A percentile compares a stretch with the other conserved stretches of the same genome.
Conservation (phyloP, 1,284 basidiomycete species). For the Pascua sp. region DNA sequence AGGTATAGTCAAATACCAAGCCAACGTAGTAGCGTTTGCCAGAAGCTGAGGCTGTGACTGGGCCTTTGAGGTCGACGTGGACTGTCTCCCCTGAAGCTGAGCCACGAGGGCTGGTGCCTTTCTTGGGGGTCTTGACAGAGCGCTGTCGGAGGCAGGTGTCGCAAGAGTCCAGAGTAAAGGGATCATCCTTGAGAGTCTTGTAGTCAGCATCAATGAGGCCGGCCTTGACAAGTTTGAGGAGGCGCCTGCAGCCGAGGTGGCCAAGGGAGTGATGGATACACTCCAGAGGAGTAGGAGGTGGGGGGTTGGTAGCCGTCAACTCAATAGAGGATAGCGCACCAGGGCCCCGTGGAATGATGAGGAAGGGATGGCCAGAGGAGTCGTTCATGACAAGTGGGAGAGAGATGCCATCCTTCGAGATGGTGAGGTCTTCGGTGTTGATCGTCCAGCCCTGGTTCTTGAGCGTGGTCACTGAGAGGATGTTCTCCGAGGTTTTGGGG, state of each 20-base stretch:
- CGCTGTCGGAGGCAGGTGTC: not conserved
- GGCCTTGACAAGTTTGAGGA: not conserved
- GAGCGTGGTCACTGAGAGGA: too few species aligned
- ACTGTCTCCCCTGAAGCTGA: not conserved
- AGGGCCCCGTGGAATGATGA: too few species aligned
- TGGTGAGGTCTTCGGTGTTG: too few species aligned
- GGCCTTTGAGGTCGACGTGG: slow-evolving; percentile 6
- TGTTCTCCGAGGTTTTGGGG: too few species aligned
- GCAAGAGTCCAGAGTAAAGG: not conserved
- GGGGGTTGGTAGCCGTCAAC: too few species aligned
- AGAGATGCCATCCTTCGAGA: too few species aligned
- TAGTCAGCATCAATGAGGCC: not conserved
- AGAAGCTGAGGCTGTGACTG: not conserved
- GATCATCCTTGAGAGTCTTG: not conserved
- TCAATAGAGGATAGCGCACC: too few species aligned
- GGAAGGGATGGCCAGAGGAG: too few species aligned
- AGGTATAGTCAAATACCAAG: not conserved
- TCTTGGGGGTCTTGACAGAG: not conserved
- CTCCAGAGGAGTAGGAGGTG: not conserved
- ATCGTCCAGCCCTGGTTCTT: too few species aligned
- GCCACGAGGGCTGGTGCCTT: not conserved
- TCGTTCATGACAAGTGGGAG: too few species aligned
- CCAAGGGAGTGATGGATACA: slow-evolving; percentile 2
- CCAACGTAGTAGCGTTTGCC: not conserved
- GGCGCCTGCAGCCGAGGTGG: not conserved